These are phyloP conservation scores for Neurospora sp. DNA, from an alignment of 2,329 filamentous ascomycete species.

Conservation along the genomic window DNA sequence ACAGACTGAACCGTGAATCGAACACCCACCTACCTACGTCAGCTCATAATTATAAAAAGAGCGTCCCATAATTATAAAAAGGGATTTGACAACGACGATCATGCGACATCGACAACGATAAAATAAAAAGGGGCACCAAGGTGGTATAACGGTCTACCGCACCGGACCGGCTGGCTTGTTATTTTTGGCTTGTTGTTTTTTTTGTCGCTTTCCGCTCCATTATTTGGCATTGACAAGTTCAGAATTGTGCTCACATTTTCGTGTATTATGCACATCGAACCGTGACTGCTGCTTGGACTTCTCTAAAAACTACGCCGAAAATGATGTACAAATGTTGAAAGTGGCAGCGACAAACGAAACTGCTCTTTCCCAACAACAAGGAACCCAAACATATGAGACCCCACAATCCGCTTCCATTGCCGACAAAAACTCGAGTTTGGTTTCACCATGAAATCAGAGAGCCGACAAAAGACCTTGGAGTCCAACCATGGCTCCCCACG, in stretches of 20 bases:
- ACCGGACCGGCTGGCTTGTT: too few species aligned
- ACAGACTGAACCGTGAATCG: not conserved
- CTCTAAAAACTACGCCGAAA: not conserved
- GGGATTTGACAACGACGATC: too few species aligned
- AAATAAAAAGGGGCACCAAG: too few species aligned
- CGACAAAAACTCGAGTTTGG: too few species aligned
- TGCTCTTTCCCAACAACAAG: too few species aligned
- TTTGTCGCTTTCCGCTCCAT: not conserved
- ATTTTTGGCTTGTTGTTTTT: too few species aligned
- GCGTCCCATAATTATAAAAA: not conserved
- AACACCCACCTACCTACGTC: not conserved
- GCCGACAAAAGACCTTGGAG: conserved; percentile 29
- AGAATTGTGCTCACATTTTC: not conserved
- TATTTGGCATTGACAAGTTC: not conserved
- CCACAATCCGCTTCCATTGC: not conserved
- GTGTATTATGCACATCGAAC: not conserved
- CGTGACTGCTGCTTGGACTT: not conserved
- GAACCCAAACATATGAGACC: too few species aligned
- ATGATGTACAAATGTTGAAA: not conserved
- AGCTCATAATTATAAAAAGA: not conserved
- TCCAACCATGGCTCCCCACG: conserved; percentile 55
- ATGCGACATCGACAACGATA: too few species aligned
- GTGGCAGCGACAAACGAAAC: not conserved
- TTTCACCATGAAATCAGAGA: not conserved
- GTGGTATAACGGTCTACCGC: too few species aligned